Base-by-base conservation (phyloP, 2,329 filamentous ascomycete genomes). In the Aureobasidium pullulans region DNA sequence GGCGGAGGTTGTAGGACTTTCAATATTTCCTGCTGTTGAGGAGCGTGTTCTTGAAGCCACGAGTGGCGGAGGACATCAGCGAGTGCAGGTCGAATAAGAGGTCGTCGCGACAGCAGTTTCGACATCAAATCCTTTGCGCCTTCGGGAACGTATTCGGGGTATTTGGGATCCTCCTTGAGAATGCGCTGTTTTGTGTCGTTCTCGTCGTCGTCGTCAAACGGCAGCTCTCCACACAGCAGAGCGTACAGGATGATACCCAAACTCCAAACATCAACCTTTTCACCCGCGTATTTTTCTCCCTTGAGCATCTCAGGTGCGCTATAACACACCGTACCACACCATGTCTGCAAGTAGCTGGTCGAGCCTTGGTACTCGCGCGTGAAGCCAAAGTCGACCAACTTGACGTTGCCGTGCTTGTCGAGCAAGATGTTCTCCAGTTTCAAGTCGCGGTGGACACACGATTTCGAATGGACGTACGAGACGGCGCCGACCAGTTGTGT, bases 291-390 rank as follows among this genome's bases (percentile, higher is more conserved):
- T 73, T 96, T 97, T 73, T 99, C 94, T 40, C 92, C 94, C 72
- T 94, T 96, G 42, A 99, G 81, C 94, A 99, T 99, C 74, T 99
- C 94, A 2, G 94, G 94, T 2, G 94, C 94, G 58, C 91, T 96
- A 74, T 99, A 99, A 76, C 93, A 97, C 63, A 99, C 87, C 0
- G 94, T 99, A 5, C 94, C 94, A 72, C 94, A 99, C 74, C 96
- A 99, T 1, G 94, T 99, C 73, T 97, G 93, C 59, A 99, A 77
- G 69, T 97, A 93, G 72, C 92, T 97, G 32, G 90, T 84, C 67
- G 95, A 91, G 62, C 93, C 93, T 73, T 96, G 91, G 72, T 99
- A 99, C 75, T 99, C 94, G 65, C 94, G 83, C 10, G 94, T 99
- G 71, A 99, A 99, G 16, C 94, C 94, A 76, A 99, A 99, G 72